Evolutionary conservation across 2,329 filamentous ascomycete species (phyloP), one percentile per base, ranked within the genome.

Genomic region (Zasmidium cellare): DNA sequence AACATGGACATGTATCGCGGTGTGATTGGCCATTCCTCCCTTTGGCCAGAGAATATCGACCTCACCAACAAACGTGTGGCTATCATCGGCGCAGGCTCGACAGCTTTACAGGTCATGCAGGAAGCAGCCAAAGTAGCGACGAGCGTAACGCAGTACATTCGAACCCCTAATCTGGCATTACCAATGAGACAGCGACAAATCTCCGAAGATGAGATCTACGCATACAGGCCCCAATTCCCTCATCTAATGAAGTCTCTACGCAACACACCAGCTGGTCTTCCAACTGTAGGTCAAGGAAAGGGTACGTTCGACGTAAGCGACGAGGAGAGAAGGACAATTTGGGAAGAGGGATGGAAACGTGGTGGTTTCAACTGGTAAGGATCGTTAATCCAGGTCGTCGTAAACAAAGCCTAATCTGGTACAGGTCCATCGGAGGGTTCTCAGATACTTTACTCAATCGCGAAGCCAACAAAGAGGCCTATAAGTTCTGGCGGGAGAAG

Each of bases 151-250:
- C 82, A 88, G 22, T 87, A 88, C 70, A 84, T 88, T 65, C 79
- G 86, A 14, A 88, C 85, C 0, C 86, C 87, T 0, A 88, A 88
- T 58, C 74, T 87, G 3, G 83, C 83, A 0, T 65, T 88, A 1
- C 85, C 85, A 0, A 86, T 88, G 83, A 76, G 79, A 3, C 79
- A 81, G 55, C 73, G 76, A 3, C 41, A 72, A 1, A 72, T 86
- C 28, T 79, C 77, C 0, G 71, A 68, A 2, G 76, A 80, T 54
- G 80, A 84, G 24, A 46, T 46, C 16, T 46, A 53, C 24, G 18
- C 51, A 3, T 25, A 53, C 18, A 6, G 16, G 24, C 22, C 38
- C 1, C 51, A 53, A 3, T 25, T 53, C n/a, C 38, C 20, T 6
- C 51, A 53, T 25, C 20, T 46, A 2, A 46, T 53, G 16, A 46